These are phyloP conservation scores for Fusarium anthophilum DNA, from an alignment of 2,329 filamentous ascomycete genomes.

Conservation along the genomic window DNA sequence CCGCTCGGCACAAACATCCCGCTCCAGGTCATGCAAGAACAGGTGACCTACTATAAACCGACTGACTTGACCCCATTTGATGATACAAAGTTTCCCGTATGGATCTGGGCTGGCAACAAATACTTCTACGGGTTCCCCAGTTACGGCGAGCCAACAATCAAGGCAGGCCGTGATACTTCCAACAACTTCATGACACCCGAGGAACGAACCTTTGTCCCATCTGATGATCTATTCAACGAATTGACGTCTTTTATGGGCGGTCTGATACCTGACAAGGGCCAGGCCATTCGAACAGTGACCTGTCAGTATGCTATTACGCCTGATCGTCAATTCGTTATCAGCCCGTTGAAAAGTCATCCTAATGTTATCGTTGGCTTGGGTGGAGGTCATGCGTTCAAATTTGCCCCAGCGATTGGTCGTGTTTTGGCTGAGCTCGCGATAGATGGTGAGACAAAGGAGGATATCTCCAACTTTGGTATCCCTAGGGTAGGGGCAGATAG, in stretches of 20 bases:
- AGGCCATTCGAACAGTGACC: conserved; percentile 35
- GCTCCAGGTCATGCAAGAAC: conserved; percentile 33
- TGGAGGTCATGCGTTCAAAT: conserved; percentile 39
- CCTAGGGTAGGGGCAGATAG: neutral
- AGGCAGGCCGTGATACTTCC: conserved; percentile 24
- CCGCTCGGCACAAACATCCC: conserved; percentile 25
- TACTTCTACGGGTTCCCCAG: conserved; percentile 26
- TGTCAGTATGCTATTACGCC: conserved; percentile 42
- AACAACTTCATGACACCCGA: conserved; percentile 29
- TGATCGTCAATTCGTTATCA: conserved; percentile 38
- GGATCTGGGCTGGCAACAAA: conserved; percentile 26
- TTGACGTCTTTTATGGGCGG: conserved; percentile 8
- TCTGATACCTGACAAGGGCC: conserved; percentile 15
- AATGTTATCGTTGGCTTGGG: conserved; percentile 35
- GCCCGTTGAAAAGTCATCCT: conserved; percentile 19
- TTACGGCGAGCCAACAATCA: conserved; percentile 32
- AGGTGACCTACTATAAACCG: conserved; percentile 35
- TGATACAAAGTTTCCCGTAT: conserved; percentile 19
- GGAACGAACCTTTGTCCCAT: conserved; percentile 23
- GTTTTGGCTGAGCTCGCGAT: conserved; percentile 40
- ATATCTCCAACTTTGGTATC: conserved; percentile 17
- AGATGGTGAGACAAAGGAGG: conserved; percentile 29
- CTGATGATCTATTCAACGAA: neutral
- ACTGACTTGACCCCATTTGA: conserved; percentile 1
- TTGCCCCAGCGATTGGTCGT: conserved; percentile 39